Base-by-base conservation (phyloP, 345 rosid species). In the Arabis alpina region DNA sequence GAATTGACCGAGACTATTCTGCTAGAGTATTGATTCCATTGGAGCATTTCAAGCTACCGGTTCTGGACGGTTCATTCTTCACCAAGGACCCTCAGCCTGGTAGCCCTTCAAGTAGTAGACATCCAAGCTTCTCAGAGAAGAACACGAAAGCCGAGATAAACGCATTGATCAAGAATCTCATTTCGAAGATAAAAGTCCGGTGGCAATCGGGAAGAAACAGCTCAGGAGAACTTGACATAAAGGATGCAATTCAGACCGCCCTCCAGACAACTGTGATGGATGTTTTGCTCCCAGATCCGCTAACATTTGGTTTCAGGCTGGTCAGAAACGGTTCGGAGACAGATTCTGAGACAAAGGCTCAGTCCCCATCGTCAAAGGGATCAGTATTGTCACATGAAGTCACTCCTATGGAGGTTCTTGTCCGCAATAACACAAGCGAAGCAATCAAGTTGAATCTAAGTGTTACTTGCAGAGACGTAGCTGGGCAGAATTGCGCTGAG, bases 191-290 rank as follows among this genome's bases (percentile, higher is more conserved):
- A 81, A 95, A 92, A 76, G 94, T 92, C 43, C 78, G 90, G 68
- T 95, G 99, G 98, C 93, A 86, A 51, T 92, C 99, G 7, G 98
- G 99, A 53, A 82, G 91, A 72, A 92, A 88, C 83, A 90, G 99
- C 88, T 92, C 86, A 0, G 97, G 99, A 47, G 96, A 92, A 74
- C 65, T 95, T 79, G 90, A 90, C 76, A 90, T 90, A 64, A 92
- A 85, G 78, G 96, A 95, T 68, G 91, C 97, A 63, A 83, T 92
- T 73, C 93, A 85, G 76, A 81, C 91, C 52, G 98, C 97, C 3
- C 96, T 95, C 32, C 94, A 88, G 80, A 77, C 96, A 47, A 90
- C 96, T 0, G 93, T 87, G 68, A 87, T 92, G 98, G 99, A 95
- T 77, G 91, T 95, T 49, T 80, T 95, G 74, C 82, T 95, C 53